Evolutionary conservation across 768 basidiomycete species (phyloP).

Genomic region (Lactifluus volemus): DNA sequence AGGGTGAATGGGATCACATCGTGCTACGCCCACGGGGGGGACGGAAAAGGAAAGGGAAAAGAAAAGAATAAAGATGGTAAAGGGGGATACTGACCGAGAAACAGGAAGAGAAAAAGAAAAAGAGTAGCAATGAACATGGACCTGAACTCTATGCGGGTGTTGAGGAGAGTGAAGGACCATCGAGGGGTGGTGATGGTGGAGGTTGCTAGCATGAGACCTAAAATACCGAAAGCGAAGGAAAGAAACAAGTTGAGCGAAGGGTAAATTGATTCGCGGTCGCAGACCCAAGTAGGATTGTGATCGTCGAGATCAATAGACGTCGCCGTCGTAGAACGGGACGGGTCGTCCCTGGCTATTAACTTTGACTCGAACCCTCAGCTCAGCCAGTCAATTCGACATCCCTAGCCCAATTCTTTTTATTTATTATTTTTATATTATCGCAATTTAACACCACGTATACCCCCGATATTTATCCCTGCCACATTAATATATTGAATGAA

Average conservation of each 20-base stretch:
- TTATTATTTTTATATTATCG: no score
- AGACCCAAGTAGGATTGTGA: not conserved
- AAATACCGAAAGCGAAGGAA: conserved; percentile 7
- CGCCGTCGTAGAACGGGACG: conserved; percentile 12
- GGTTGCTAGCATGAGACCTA: conserved; percentile 13
- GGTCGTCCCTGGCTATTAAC: conserved; percentile 3
- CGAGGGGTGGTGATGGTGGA: conserved; percentile 25
- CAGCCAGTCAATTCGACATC: no score
- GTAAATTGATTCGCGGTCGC: not conserved
- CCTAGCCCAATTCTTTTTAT: no score
- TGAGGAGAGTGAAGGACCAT: conserved; percentile 37
- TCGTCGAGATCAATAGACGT: conserved; percentile 1
- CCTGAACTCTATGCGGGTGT: conserved; percentile 55
- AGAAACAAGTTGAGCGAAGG: conserved; percentile 4
- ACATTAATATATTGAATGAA: not conserved
- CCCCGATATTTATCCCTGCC: no score
- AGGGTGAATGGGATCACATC: not conserved
- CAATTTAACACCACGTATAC: no score
- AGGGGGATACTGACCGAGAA: conserved; percentile 51
- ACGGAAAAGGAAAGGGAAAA: conserved; percentile 11
- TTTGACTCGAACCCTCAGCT: not conserved
- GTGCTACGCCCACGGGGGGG: not conserved
- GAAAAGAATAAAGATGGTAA: not conserved
- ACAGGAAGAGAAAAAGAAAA: conserved; percentile 55
- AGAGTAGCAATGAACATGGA: conserved; percentile 64